phyloP scores from a whole-genome alignment of 2,329 filamentous ascomycete genomes.

The Stemphylium beticola region DNA sequence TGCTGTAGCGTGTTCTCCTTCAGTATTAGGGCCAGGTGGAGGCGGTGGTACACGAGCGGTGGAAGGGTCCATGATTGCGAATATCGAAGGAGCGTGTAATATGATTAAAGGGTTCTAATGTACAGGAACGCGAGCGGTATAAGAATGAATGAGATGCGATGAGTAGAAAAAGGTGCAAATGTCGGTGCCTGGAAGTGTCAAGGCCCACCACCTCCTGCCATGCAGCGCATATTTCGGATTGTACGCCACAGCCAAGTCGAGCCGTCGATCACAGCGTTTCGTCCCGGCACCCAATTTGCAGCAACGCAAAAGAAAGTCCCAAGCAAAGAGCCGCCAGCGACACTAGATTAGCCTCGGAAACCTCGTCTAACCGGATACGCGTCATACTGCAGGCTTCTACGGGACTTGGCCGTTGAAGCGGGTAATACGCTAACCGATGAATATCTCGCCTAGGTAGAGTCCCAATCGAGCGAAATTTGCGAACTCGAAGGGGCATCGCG shows the following conservation, averaged over 20 bases:
- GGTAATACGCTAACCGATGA: conserved; percentile 10
- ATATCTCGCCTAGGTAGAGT: conserved; percentile 7
- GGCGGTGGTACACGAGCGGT: conserved; percentile 1
- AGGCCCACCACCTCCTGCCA: too few relatives aligned
- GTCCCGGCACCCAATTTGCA: not conserved
- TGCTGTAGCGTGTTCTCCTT: conserved; percentile 5
- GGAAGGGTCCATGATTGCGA: not conserved
- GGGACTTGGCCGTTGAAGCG: not conserved
- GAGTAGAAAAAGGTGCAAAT: not conserved
- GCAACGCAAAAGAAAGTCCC: not conserved
- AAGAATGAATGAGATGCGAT: too few relatives aligned
- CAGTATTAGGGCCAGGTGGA: conserved; percentile 5
- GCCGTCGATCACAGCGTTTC: too few relatives aligned
- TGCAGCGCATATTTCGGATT: not conserved
- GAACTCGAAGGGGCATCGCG: conserved; percentile 8
- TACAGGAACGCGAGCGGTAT: too few relatives aligned
- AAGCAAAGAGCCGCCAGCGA: not conserved
- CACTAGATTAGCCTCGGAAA: not conserved
- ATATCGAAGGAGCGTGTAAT: not conserved
- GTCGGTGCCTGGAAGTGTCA: conserved; percentile 12
- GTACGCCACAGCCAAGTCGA: not conserved
- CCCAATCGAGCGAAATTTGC: conserved; percentile 27
- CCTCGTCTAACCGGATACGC: not conserved
- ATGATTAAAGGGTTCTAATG: too few relatives aligned
- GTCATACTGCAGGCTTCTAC: not conserved